Evolutionary conservation across 1,139 yeast species (phyloP).

Genomic region (Protomyces macrosporus): DNA sequence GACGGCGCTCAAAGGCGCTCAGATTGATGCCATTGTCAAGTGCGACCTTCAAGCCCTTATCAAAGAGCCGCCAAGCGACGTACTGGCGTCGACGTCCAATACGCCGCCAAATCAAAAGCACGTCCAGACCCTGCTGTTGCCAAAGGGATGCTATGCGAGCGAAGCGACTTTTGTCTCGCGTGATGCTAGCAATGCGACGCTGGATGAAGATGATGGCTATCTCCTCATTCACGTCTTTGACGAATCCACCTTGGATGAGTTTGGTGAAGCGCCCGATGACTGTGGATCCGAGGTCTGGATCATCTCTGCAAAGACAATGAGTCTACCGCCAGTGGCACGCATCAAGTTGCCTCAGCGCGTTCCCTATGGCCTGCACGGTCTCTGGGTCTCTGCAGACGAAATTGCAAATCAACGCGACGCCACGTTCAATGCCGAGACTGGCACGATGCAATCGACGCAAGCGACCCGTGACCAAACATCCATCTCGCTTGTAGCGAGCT

Average conservation of each 20-base stretch:
- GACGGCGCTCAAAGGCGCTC: constrained; percentile 26
- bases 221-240: constrained; percentile 23
- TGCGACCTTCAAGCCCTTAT: constrained; percentile 15
- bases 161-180: constrained; percentile 25
- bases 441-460: constrained; percentile 11
- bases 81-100: neutral
- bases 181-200: neutral
- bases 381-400: constrained; percentile 22
- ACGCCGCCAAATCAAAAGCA: constrained; percentile 12
- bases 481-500: constrained; percentile 1
- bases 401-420: constrained; percentile 15
- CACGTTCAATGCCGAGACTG: neutral
- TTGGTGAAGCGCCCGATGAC: constrained; percentile 14
- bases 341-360: constrained; percentile 22
- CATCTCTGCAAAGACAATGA: constrained; percentile 9
- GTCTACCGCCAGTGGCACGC: constrained; percentile 11
- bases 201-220: constrained; percentile 21
- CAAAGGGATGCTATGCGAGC: constrained; percentile 12
- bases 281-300: constrained; percentile 23
- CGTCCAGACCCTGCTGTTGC: constrained; percentile 9
- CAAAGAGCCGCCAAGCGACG: constrained; percentile 12
- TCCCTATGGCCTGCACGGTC: constrained; percentile 24
- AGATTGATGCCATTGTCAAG: constrained; percentile 25
- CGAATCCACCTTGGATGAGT: constrained; percentile 6
- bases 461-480: constrained; percentile 17